Base-by-base conservation (phyloP, 176 grass and related monocot genomes). In the Oryza nivara region DNA sequence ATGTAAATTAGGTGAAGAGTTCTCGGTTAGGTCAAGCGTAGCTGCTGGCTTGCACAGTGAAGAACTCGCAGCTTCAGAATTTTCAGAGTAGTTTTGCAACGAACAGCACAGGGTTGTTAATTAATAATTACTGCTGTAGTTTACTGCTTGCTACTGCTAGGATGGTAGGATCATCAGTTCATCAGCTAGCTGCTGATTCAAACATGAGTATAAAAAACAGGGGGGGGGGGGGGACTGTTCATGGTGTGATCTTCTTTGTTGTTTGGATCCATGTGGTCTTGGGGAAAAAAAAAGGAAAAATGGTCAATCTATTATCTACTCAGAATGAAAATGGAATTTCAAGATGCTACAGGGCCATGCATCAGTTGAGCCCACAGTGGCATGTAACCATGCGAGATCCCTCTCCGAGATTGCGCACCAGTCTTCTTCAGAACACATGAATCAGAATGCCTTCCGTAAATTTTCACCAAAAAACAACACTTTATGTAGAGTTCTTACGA, bases 1-100 rank as follows among this genome's bases (percentile, higher is more conserved):
- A 45, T 65, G 79, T 77, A 82, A 41, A 87, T 87, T 78, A n/a
- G 67, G 11, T 78, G 26, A 11, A 56, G 22, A 41, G 47, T 36
- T 17, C 20, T 35, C 16, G 34, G 74, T 48, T 48, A 34, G 67
- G 41, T 66, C 84, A 70, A 8, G 52, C 52, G 41, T 61, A 63
- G 66, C 58, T 49, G 47, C 13, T 70, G 34, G 48, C 34, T 34
- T 6, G 36, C 36, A 70, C 64, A 84, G 73, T 40, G 30, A 70
- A 67, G 58, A 5, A 63, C 58, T 63, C 58, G 23, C 58, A 63
- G 5, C 54, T 63, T 63, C 58, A 63, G 20, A 63, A 2, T 3
- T 38, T 6, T 56, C 5, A 60, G 56, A 60, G 28, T 15, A 14
- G 7, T 9, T 52, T 52, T 15, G 73, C 46, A 9, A 16, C 49